A percentile compares a stretch with the other conserved stretches of the same genome.
Conservation (phyloP, 805 yeast genomes). For the Saturnispora diversa region DNA sequence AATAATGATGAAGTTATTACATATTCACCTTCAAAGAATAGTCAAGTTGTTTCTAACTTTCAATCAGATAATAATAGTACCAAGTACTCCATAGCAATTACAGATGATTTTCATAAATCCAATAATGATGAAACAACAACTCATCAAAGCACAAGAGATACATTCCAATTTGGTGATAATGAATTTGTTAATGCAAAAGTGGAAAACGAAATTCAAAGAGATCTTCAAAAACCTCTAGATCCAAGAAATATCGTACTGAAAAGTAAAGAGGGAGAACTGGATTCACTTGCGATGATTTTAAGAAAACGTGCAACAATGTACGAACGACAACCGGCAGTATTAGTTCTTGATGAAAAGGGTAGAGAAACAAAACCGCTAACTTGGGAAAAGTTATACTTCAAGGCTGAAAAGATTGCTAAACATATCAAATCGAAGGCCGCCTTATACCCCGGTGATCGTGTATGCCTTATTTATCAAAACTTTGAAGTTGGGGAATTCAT, state of each 20-base stretch:
- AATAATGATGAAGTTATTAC: not conserved
- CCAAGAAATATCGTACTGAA: constrained; percentile 40
- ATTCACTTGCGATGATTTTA: constrained; percentile 62
- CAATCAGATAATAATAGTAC: constrained; percentile 5
- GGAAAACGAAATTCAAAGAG: constrained; percentile 20
- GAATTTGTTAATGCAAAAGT: not conserved
- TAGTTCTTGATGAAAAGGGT: constrained; percentile 68
- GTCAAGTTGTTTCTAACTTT: not conserved
- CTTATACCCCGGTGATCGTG: constrained; percentile 73
- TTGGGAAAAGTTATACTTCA: constrained; percentile 82
- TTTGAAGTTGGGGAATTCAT: constrained; percentile 80
- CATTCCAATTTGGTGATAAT: not conserved
- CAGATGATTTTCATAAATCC: constrained; percentile 9
- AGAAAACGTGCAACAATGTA: constrained; percentile 63
- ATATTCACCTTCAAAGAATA: not conserved
- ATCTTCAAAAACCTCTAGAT: constrained; percentile 51
- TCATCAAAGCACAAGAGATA: constrained; percentile 1
- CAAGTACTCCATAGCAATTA: constrained; percentile 6
- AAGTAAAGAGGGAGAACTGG: constrained; percentile 35
- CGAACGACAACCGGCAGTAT: constrained; percentile 61
- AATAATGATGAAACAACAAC: constrained; percentile 6
- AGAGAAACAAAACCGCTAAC: constrained; percentile 68
- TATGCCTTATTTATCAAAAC: constrained; percentile 74
- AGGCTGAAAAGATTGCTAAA: constrained; percentile 83
- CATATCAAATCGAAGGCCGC: constrained; percentile 67